Conservation (phyloP, 2,329 filamentous ascomycete species). For the Phoma sp. region DNA sequence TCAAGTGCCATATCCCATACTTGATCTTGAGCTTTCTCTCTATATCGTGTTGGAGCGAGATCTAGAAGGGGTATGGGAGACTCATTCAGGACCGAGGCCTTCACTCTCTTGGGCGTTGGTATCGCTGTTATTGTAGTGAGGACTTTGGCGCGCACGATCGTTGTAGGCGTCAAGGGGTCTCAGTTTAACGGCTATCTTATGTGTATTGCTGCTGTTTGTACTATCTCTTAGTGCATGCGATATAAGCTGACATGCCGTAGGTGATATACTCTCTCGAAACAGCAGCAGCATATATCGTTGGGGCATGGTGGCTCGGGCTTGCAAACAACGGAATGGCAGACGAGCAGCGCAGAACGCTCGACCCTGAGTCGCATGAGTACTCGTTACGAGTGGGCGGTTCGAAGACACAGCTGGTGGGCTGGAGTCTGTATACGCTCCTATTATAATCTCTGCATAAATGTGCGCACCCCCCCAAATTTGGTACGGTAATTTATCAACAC, state of each 20-base stretch:
- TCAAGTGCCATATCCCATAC: conserved; percentile 4
- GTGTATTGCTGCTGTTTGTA: conserved; percentile 58
- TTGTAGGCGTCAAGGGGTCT: conserved; percentile 59
- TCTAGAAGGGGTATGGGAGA: conserved; percentile 8
- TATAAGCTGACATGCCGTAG: conserved; percentile 37
- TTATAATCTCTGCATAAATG: conserved; percentile 29
- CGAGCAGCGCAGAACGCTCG: conserved; percentile 55
- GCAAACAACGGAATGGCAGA: conserved; percentile 48
- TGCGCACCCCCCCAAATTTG: no score
- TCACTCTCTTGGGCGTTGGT: conserved; percentile 24
- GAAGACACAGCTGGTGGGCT: conserved; percentile 61
- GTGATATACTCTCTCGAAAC: conserved; percentile 61
- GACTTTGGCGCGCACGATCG: conserved; percentile 56
- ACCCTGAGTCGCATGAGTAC: conserved; percentile 56
- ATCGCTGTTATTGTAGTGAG: conserved; percentile 59
- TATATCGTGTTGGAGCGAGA: neutral
- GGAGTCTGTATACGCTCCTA: conserved; percentile 60
- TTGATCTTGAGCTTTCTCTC: conserved; percentile 1
- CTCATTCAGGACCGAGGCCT: conserved; percentile 24
- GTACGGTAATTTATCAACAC: no score
- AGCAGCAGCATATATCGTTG: conserved; percentile 57
- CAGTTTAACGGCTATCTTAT: conserved; percentile 67
- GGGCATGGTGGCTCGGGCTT: conserved; percentile 57
- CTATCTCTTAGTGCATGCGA: neutral
- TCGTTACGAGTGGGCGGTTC: conserved; percentile 59